A percentile compares a stretch with the other conserved stretches of the same genome.
Evolutionary conservation across 148 eudicot species (phyloP).

Genomic region (Heliosperma pusillum): DNA sequence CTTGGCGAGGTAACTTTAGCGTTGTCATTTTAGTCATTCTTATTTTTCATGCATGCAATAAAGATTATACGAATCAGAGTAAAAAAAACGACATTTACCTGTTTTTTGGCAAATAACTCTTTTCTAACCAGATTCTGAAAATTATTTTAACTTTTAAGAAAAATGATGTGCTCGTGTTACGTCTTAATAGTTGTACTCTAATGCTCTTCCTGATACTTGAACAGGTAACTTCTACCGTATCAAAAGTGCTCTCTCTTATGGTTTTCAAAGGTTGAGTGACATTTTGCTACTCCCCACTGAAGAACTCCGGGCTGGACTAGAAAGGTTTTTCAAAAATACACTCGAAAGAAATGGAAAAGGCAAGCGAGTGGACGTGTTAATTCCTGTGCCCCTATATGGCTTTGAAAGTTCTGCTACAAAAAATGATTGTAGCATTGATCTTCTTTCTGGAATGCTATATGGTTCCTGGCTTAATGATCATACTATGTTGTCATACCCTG

Average conservation of each 20-base stretch:
- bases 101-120: too few relatives aligned
- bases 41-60: too few relatives aligned
- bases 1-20: too few relatives aligned
- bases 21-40: too few relatives aligned
- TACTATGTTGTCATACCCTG: conserved; percentile 20
- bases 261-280: conserved; percentile 28
- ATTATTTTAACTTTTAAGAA: too few relatives aligned
- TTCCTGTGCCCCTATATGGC: conserved; percentile 24
- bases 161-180: too few relatives aligned
- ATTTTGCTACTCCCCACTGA: conserved; percentile 26
- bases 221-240: conserved; percentile 35
- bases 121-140: too few relatives aligned
- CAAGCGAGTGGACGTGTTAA: conserved; percentile 27
- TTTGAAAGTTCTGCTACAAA: conserved; percentile 14
- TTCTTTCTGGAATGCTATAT: conserved; percentile 26
- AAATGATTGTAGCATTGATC: conserved; percentile 12
- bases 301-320: conserved; percentile 22
- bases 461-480: conserved; percentile 28
- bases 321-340: conserved; percentile 30
- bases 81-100: too few relatives aligned
- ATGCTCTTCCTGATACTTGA: neutral
- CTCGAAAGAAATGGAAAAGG: conserved; percentile 28
- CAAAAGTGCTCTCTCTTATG: conserved; percentile 36
- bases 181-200: too few relatives aligned
- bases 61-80: too few relatives aligned